phyloP scores from a whole-genome alignment of 2,329 filamentous ascomycete genomes.

The Alternaria incomplexa region DNA sequence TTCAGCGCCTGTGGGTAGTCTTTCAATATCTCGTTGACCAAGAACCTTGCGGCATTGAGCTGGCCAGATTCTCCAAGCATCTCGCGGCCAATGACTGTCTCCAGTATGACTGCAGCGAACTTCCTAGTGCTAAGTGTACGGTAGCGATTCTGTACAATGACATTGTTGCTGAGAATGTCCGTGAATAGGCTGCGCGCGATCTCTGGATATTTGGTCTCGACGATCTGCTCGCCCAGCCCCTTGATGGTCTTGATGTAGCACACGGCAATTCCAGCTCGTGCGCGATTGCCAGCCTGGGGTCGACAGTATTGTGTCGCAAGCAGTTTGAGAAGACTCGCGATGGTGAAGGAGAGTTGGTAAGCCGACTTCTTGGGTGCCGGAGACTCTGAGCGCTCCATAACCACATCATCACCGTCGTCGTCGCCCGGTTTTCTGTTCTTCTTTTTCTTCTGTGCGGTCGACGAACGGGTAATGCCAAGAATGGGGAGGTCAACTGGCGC shows the following conservation, averaged over 20 bases:
- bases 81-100: slow-evolving; percentile 79
- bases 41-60: slow-evolving; percentile 75
- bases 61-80: slow-evolving; percentile 91
- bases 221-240: slow-evolving; percentile 78
- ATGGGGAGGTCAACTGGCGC: slow-evolving; percentile 49
- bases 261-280: slow-evolving; percentile 81
- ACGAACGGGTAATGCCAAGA: slow-evolving; percentile 55
- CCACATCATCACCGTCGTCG: slow-evolving; percentile 76
- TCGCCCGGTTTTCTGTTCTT: slow-evolving; percentile 66
- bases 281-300: slow-evolving; percentile 77
- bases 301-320: slow-evolving; percentile 82
- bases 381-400: slow-evolving; percentile 70
- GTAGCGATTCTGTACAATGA: slow-evolving; percentile 83
- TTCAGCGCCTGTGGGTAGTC: slow-evolving; percentile 91
- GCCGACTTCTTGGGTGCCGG: slow-evolving; percentile 76
- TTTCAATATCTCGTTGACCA: slow-evolving; percentile 89
- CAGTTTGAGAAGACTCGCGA: slow-evolving; percentile 78
- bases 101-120: slow-evolving; percentile 82
- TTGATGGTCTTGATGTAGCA: slow-evolving; percentile 85
- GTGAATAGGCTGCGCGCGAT: slow-evolving; percentile 82
- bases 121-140: slow-evolving; percentile 83
- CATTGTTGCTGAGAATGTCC: slow-evolving; percentile 78
- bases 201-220: slow-evolving; percentile 80
- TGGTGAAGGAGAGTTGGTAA: slow-evolving; percentile 72
- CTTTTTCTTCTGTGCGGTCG: slow-evolving; percentile 71